Evolutionary conservation across 148 eudicot genomes (phyloP).

Genomic region (Rhododendron griersonianum): DNA sequence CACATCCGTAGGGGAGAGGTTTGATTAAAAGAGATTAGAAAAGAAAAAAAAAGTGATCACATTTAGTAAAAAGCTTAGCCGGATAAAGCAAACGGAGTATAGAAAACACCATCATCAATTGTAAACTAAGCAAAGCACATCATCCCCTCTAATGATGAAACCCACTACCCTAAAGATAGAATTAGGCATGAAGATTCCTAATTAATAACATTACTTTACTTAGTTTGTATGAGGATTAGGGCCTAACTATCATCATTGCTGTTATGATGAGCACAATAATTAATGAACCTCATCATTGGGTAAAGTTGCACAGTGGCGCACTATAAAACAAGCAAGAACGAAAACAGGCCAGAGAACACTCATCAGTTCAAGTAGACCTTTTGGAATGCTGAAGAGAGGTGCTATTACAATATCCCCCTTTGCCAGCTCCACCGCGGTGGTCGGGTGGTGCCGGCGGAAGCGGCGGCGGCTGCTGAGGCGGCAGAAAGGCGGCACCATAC

Average conservation of each 20-base stretch:
- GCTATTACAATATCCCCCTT: slow-evolving; percentile 23
- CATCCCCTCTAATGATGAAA: not conserved
- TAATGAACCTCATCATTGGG: slow-evolving; percentile 9
- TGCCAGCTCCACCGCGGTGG: slow-evolving; percentile 33
- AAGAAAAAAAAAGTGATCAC: not conserved
- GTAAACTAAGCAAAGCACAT: not conserved
- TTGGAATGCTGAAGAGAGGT: slow-evolving; percentile 26
- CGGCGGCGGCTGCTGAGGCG: slow-evolving; percentile 35
- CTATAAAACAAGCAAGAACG: not conserved
- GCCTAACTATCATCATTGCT: slow-evolving; percentile 19
- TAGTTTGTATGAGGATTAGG: not conserved
- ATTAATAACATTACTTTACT: not conserved
- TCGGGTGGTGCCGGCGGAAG: slow-evolving; percentile 41
- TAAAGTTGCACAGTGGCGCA: slow-evolving; percentile 3
- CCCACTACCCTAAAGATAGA: slow-evolving; percentile 14
- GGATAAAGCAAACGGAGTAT: not conserved
- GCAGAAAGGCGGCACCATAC: slow-evolving; percentile 25
- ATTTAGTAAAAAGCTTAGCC: not conserved
- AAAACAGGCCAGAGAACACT: not conserved
- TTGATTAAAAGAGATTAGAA: not conserved
- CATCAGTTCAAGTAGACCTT: not conserved
- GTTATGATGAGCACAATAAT: slow-evolving; percentile 38
- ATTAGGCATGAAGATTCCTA: not conserved
- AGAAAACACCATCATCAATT: not conserved
- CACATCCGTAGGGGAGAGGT: not conserved